Evolutionary conservation across 805 yeast genomes (phyloP), one percentile per base, ranked within the genome.

Genomic region (Pichia phayaonensis): DNA sequence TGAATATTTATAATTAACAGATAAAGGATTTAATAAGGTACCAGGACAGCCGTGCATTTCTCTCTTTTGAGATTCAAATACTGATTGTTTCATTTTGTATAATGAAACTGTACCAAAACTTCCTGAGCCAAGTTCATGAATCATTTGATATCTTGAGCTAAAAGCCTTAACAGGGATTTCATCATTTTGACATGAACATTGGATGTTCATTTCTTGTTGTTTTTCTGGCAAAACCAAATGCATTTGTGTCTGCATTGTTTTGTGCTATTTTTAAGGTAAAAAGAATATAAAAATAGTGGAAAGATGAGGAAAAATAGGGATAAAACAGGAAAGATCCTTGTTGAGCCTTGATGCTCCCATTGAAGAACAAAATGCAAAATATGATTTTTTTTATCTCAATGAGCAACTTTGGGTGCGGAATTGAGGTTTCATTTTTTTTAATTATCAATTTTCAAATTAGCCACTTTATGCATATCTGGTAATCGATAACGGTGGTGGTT

Each of bases 61-160:
- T 15, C 55, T 51, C 4, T 50, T 29, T 31, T 59, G 52, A 2
- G 48, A 27, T 1, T 42, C 22, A 43, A 57, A 46, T 15, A 55
- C 51, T 34, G 54, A 49, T 31, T 52, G 50, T 53, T 71, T 65
- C 31, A 72, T 71, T 62, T 81, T 81, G 4, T 88, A 90, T 57
- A 85, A 67, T 1, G 75, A 68, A 2, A 86, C 94, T 1, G 76
- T 68, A 2, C 95, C 95, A 70, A 86, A 86, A 45, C 88, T 81
- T 1, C 95, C 95, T 49, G 74, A 76, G 0, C 95, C 95, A 52
- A 86, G 66, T 44, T 71, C 72, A 42, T 77, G 72, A 10, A 84
- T 69, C 4, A 71, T 55, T 47, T 73, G 75, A 60, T 81, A 86
- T 42, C 77, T 65, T 8, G 65, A 61, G 3, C 60, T 56, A 44